Base-by-base conservation (phyloP, 1,139 yeast genomes). In the Magnusiomyces magnusii region DNA sequence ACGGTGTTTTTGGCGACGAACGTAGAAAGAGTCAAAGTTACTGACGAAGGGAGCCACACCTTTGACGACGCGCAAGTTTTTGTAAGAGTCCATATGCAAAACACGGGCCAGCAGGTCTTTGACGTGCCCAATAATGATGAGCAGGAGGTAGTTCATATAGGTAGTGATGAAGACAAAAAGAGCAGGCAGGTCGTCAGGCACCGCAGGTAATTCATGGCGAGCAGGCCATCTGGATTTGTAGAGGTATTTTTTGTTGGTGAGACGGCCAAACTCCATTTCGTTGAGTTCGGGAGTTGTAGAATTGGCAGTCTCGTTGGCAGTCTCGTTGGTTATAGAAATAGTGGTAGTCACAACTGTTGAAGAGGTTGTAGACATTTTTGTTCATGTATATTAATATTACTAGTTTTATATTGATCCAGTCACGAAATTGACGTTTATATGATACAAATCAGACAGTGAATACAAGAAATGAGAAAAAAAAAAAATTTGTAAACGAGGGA, bases 31-130 rank as follows among this genome's bases (percentile, higher is more conserved):
- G 73, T 93, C 99, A 71, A 93, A 92, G 55, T 91, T 95, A 54
- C 95, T 88, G 67, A 87, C 88, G 87, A 97, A 86, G 49, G 99
- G 98, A 41, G 99, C 98, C 69, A 89, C 86, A 0, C 99, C 99
- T 70, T 93, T 85, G 63, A 80, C 79, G 69, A 88, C 95, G 57
- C 86, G 76, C 62, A 92, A 78, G 66, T 88, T 86, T 53, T 56
- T 76, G 76, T 71, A 85, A 86, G 62, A 80, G 80, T 57, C 78
- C 27, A 88, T 86, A 68, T 80, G 81, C 71, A 92, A 86, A 31
- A 78, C 75, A 70, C 86, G 83, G 56, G 96, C 97, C 62, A 90
- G 81, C 71, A 86, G 92, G 74, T 93, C 99, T 66, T 92, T 84
- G 47, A 91, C 75, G 69, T 93, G 97, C 49, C 99, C 99, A 63